Evolutionary conservation across 257 asterid species (phyloP), one percentile per base, ranked within the genome.

Genomic region (Capsicum chinense): DNA sequence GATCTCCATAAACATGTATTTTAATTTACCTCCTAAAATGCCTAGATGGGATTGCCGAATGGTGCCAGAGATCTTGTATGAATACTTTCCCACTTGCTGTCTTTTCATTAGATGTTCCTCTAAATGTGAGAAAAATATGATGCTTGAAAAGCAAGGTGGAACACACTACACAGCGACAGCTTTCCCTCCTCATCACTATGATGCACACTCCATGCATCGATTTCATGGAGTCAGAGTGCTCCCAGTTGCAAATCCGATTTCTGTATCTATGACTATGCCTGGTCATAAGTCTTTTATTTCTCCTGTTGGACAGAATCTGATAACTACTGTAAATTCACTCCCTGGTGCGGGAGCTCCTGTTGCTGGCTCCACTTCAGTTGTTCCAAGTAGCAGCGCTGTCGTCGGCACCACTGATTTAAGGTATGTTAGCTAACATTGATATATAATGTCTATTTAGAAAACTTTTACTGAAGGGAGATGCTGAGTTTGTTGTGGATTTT

Each of bases 351-450:
- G 81, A 79, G 79, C 86, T 85, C 86, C 89, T 26, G 67, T 60
- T 37, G 37, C 88, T 62, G 81, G 83, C 84, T 84, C 87, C 1
- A 63, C 87, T 86, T 91, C 89, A 9, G 86, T 88, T 39, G 26
- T 68, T 86, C 90, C 87, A 64, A 80, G 87, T 47, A 74, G 44
- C 73, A 86, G 90, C 86, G 85, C 91, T 44, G 83, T 92, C 2
- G 98, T 92, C 6, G 98, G 97, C 81, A 87, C 95, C 15, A 90
- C 99, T 14, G 95, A 93, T 81, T 87, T 94, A 88, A 91, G 93
- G 98, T 93, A 85, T 44, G 78, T 42, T 6, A 7, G 79, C 73
- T 47, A 62, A 79, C 50, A 35, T 73, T 54, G 63, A 66, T 67
- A 3, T 80, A 71, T 7, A 83, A 70, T 10, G 19, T 21, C 33